Percentiles rank a stretch among this genome's conserved stretches.
Evolutionary conservation across 2,329 filamentous ascomycete species (phyloP).

Genomic region (Stylonectria norvegica): DNA sequence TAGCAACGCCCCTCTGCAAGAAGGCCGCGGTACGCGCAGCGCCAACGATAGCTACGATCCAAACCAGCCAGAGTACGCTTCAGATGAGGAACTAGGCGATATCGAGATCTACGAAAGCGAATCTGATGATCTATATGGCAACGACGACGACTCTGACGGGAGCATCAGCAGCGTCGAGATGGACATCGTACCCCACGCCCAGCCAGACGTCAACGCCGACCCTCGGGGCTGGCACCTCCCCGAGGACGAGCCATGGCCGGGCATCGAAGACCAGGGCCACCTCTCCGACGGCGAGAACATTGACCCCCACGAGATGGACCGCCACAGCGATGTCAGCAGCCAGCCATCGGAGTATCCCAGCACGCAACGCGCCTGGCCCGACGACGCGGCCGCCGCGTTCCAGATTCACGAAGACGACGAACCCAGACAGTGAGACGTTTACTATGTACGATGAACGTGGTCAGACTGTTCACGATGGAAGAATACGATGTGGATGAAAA

Average conservation of each 20-base stretch:
- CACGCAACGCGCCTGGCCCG: conserved; percentile 43
- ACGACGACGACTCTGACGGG: conserved; percentile 26
- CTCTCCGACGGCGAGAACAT: conserved; percentile 51
- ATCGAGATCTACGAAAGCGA: conserved; percentile 36
- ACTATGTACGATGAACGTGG: conserved; percentile 2
- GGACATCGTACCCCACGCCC: conserved; percentile 27
- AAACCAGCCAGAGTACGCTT: conserved; percentile 28
- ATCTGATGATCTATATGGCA: conserved; percentile 34
- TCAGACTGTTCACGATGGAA: conserved; percentile 3
- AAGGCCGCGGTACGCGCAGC: conserved; percentile 32
- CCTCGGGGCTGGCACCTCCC: conserved; percentile 36
- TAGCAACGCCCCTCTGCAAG: conserved; percentile 56
- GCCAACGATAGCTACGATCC: conserved; percentile 30
- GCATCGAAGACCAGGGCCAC: conserved; percentile 49
- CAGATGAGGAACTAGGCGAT: conserved; percentile 34
- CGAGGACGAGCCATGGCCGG: conserved; percentile 56
- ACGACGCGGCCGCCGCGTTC: conserved; percentile 30
- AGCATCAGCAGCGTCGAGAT: conserved; percentile 25
- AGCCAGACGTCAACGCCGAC: conserved; percentile 12
- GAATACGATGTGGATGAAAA: conserved; percentile 1
- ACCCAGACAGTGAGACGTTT: conserved; percentile 14
- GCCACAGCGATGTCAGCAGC: conserved; percentile 43
- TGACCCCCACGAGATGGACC: conserved; percentile 37
- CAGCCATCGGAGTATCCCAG: conserved; percentile 56
- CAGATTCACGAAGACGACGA: conserved; percentile 41